Evolutionary conservation across 2,329 filamentous ascomycete genomes (phyloP).

Genomic region (Cladosporium sp.): DNA sequence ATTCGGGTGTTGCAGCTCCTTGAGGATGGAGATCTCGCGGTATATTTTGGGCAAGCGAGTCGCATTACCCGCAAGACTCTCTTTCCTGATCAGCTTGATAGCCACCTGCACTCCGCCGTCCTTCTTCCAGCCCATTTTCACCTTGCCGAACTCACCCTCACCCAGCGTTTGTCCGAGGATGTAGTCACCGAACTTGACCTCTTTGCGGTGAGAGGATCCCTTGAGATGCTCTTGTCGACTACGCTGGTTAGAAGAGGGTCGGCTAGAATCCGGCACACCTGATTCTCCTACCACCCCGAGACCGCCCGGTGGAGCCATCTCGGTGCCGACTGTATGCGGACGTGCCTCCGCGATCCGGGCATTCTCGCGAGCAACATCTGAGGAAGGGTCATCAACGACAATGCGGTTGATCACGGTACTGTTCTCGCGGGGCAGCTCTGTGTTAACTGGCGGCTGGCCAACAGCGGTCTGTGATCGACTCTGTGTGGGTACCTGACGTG

Average conservation of each 20-base stretch:
- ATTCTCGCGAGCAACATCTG: constrained; percentile 65
- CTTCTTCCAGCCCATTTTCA: constrained; percentile 97
- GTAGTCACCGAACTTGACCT: constrained; percentile 90
- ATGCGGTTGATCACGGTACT: constrained; percentile 74
- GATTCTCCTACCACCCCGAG: constrained; percentile 46
- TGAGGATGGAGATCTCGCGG: constrained; percentile 88
- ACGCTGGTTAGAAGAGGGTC: constrained; percentile 28
- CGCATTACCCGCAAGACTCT: constrained; percentile 81
- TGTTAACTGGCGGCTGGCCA: constrained; percentile 47
- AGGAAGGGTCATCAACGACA: constrained; percentile 67
- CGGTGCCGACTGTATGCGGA: constrained; percentile 36
- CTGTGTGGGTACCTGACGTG: constrained; percentile 32
- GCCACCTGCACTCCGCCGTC: constrained; percentile 89
- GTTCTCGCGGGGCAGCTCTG: constrained; percentile 62
- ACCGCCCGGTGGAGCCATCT: constrained; percentile 42
- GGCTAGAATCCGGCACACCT: constrained; percentile 40
- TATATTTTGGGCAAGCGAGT: constrained; percentile 92
- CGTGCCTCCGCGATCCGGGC: constrained; percentile 60
- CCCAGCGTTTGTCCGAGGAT: constrained; percentile 92
- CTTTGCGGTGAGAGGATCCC: constrained; percentile 52
- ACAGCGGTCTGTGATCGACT: constrained; percentile 45
- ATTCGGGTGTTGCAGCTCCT: constrained; percentile 85
- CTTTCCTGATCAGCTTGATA: constrained; percentile 94
- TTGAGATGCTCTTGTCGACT: constrained; percentile 55
- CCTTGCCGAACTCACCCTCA: constrained; percentile 97